These are phyloP conservation scores for Taphrina deformans DNA, from an alignment of 1,139 yeast genomes.

Conservation along the genomic window DNA sequence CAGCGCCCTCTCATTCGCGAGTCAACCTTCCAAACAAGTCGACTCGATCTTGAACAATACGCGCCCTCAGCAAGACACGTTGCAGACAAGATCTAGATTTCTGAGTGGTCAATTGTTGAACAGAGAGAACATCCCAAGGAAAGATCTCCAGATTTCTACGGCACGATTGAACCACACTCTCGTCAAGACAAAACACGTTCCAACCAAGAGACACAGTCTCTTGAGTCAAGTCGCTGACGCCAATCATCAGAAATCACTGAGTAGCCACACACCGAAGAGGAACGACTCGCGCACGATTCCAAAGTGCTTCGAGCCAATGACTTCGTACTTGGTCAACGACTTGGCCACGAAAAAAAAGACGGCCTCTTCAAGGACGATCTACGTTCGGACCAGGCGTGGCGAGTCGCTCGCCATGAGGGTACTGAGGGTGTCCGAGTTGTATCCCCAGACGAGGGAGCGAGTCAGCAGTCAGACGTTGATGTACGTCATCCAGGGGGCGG, in stretches of 20 bases:
- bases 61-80: not conserved
- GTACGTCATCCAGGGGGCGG: constrained; percentile 9
- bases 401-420: constrained; percentile 1
- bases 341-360: not conserved
- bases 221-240: not conserved
- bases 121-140: not conserved
- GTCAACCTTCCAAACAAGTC: not conserved
- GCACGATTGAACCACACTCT: not conserved
- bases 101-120: not conserved
- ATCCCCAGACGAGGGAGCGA: not conserved
- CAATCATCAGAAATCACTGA: not conserved
- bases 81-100: not conserved
- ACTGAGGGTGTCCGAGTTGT: not conserved
- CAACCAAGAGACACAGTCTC: constrained; percentile 1
- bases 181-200: not conserved
- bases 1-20: not conserved
- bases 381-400: constrained; percentile 3
- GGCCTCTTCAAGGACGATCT: not conserved
- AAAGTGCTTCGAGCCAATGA: not conserved
- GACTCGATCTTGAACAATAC: not conserved
- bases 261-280: not conserved
- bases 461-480: not conserved
- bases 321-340: not conserved
- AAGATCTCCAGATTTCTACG: not conserved
- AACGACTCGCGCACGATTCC: not conserved